Base-by-base conservation (phyloP, 768 basidiomycete genomes). In the Suillus americanus region DNA sequence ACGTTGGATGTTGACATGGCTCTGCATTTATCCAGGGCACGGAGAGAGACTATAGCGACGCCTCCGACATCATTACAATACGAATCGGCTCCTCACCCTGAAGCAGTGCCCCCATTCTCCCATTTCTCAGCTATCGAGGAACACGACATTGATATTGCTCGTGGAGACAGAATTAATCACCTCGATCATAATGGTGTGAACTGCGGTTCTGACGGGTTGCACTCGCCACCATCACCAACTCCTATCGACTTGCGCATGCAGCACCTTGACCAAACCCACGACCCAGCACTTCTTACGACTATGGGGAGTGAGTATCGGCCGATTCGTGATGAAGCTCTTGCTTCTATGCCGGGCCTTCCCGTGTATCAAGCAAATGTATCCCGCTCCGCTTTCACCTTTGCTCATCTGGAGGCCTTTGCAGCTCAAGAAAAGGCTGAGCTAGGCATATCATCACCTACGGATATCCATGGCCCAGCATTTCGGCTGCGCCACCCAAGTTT, bases 1-100 rank as follows among this genome's bases (percentile, higher is more conserved):
- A 88, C 93, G 7, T 92, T 97, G 89, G 96, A 98, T 71, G 92
- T 92, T 0, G 95, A 96, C 71, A 94, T 94, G 91, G 93, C 91
- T 61, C 84, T 92, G 73, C 89, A 91, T 38, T 84, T 91, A 48
- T 90, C 89, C 28, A 82, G 86, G 25, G 91, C 90, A 1, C 84
- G 92, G 25, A 81, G 89, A 65, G 87, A 87, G 60, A 89, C 89
- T 0, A 70, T 86, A 8, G 75, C 79, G 5, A 72, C 71, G 13
- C 76, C 80, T 0, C 10, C 41, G 28, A 73, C 81, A 30, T 68
- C 79, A 14, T 41, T 37, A n/a, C 75, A 79, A 25, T 77, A 71
- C 33, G 72, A 71, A n/a, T 20, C 60, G 9, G 61, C 65, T 63
- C 77, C 69, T 65, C 78, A 60, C 68, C 76, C 71, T 7, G 75